Evolutionary conservation across 1,284 basidiomycete species (phyloP), one percentile per base, ranked within the genome.

Genomic region (Schizophyllum amplum): DNA sequence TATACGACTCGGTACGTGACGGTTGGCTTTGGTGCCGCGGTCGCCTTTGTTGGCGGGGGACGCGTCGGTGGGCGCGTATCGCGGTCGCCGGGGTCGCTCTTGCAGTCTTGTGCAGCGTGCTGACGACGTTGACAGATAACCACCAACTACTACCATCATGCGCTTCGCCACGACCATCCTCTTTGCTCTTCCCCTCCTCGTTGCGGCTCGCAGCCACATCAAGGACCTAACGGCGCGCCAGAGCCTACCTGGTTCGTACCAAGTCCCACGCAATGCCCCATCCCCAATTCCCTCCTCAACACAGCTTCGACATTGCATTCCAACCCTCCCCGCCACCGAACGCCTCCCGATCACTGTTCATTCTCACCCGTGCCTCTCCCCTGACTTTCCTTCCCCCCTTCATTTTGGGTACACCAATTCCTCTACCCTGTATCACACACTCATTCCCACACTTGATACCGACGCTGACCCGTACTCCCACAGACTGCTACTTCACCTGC

Each of bases 401-500:
- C n/a, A n/a, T n/a, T n/a, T n/a, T 42, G 17, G 3, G 13, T 17
- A 42, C 17, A 42, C 33, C 3, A 3, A 9, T 13, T 42, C 33
- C 2, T 2, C 33, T 42, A 42, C 33, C 33, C 33, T 9, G 13
- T 5, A 13, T 9, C 33, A 13, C 33, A 17, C 7, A 9, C 33
- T 2, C 33, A n/a, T 9, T 9, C 33, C 2, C 33, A 17, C 33
- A 42, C 7, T 9, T 17, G 2, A 42, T 42, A 9, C 6, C 33
- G 3, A 2, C 33, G 33, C 33, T 42, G 7, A 42, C 33, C 13
- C 33, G n/a, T 47, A n/a, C 20, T 47, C 25, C 42, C 22, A 47
- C 63, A 85, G 84, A 21, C 55, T 86, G 84, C 63, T 75, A 80
- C 4, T 24, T 53, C 5, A 2, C 67, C n/a, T 86, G 84, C 67